phyloP scores from a whole-genome alignment of 768 basidiomycete species.

The Tulasnella sp. region DNA sequence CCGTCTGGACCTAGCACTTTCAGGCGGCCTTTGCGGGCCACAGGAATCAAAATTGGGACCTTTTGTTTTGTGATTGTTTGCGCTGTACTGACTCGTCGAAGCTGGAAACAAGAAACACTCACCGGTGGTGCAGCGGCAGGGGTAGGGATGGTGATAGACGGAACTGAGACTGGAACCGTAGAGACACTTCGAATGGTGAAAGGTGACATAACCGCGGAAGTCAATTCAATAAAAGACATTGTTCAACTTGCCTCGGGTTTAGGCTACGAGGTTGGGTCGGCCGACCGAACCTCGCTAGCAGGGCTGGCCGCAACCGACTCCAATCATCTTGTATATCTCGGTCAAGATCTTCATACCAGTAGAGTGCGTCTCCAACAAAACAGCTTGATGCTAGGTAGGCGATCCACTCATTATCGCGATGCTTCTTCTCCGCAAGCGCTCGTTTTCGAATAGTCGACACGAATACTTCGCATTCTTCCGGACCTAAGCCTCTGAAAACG shows the following conservation, averaged over 20 bases:
- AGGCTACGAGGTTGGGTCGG: too few relatives aligned
- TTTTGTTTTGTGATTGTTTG: background rate
- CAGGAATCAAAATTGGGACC: background rate
- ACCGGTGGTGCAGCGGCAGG: background rate
- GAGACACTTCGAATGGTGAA: too few relatives aligned
- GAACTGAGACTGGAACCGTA: background rate
- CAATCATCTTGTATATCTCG: background rate
- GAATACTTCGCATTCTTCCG: background rate
- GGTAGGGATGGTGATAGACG: background rate
- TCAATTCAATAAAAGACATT: too few relatives aligned
- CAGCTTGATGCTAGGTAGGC: background rate
- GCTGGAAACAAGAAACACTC: background rate
- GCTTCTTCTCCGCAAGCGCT: background rate
- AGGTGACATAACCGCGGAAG: too few relatives aligned
- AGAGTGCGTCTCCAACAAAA: background rate
- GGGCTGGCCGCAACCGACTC: background rate
- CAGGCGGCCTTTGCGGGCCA: background rate
- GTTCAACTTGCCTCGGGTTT: too few relatives aligned
- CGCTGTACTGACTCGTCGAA: background rate
- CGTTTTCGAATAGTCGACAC: background rate
- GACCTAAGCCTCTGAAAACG: background rate
- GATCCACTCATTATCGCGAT: background rate
- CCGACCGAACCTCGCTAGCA: background rate
- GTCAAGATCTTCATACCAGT: background rate
- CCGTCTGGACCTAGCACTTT: background rate